Evolutionary conservation across 2,329 filamentous ascomycete species (phyloP), one percentile per base, ranked within the genome.

Genomic region (Cercospora sp.): DNA sequence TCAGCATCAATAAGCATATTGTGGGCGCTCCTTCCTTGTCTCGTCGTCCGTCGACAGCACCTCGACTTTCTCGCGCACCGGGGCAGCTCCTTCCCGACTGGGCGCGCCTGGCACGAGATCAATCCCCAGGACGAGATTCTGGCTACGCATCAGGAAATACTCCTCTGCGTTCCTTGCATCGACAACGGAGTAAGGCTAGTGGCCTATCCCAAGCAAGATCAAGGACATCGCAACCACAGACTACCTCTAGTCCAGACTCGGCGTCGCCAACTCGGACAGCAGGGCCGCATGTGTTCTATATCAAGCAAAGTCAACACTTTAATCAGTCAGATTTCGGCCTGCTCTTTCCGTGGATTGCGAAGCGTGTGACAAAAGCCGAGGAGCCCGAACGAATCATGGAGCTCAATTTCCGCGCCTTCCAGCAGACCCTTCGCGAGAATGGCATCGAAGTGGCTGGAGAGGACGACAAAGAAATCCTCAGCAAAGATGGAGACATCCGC

Each of bases 281-380:
- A 60, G 72, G 76, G 75, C 89, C 92, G 4, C 86, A 89, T 72
- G 87, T 94, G 75, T 96, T 91, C 81, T 94, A 92, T 77, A 89
- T 92, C 2, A 77, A 84, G 13, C 83, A 86, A 55, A 91, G 89
- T n/a, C 91, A 92, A 0, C 93, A 96, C 77, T 85, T 96, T 28
- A 92, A 87, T 67, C 93, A 96, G 79, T 91, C 88, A 20, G 93
- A 96, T 75, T 96, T 95, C 73, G 93, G 91, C 39, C 81, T 95
- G 26, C 80, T 96, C 23, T 96, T 96, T 75, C 92, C 92, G 0
- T 91, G 89, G 85, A 72, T 85, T 1, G 84, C 83, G 8, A 81
- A 81, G 59, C 81, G 81, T 53, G 76, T 84, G 10, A 82, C 84
- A 65, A 84, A 85, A 65, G 83, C 83, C 0, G 81, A 97, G 81